phyloP scores from a whole-genome alignment of 768 basidiomycete species.

The Phaffia australis region DNA sequence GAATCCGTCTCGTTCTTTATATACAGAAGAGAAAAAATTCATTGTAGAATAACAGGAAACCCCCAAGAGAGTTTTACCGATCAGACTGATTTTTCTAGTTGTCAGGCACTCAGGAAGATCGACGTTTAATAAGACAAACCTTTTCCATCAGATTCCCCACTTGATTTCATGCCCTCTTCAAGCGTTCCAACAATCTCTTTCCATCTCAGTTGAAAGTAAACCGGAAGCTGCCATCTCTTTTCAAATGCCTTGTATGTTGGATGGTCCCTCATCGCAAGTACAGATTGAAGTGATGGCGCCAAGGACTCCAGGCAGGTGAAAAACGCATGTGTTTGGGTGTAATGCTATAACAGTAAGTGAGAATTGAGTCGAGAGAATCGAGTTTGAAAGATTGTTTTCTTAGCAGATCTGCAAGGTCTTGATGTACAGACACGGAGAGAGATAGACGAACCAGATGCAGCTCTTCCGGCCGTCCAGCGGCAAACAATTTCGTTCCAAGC shows the following conservation, averaged over 20 bases:
- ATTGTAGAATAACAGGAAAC: neutral
- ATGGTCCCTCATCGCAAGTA: conserved; percentile 62
- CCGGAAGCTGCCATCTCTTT: conserved; percentile 84
- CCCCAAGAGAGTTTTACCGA: neutral
- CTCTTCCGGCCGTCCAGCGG: conserved; percentile 81
- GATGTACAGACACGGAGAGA: neutral
- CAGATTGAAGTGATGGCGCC: conserved; percentile 60
- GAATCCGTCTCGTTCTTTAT: conserved; percentile 22
- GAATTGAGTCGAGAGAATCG: neutral
- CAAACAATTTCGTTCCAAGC: conserved; percentile 69
- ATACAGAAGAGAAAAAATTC: neutral
- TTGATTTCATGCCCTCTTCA: conserved; percentile 52
- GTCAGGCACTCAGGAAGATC: neutral
- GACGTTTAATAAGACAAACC: neutral
- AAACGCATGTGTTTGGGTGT: conserved; percentile 72
- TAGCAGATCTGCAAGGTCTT: neutral
- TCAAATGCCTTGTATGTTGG: conserved; percentile 62
- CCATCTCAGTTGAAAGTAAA: conserved; percentile 95
- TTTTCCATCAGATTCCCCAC: conserved; percentile 5
- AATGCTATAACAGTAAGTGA: conserved; percentile 48
- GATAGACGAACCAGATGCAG: conserved; percentile 60
- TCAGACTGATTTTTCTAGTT: neutral
- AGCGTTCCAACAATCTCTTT: conserved; percentile 74
- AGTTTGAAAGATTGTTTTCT: neutral
- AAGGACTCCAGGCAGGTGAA: conserved; percentile 68